A percentile compares a stretch with the other conserved stretches of the same genome.
phyloP scores from a whole-genome alignment of 148 eudicot species.

The Persicaria tinctoria region DNA sequence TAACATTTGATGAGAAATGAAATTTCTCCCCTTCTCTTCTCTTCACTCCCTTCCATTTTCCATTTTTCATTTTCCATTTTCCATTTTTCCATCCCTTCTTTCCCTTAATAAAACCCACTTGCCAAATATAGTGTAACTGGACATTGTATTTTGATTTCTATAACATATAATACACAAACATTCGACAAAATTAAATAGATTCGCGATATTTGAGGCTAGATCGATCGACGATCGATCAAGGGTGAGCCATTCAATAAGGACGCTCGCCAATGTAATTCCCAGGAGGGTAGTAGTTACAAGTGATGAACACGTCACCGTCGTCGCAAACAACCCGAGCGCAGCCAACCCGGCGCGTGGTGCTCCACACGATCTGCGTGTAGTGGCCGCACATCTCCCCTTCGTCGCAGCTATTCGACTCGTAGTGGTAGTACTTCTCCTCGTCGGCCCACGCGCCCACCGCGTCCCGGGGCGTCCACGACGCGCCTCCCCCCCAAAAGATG shows the following conservation, averaged over 20 bases:
- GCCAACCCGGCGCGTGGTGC: constrained; percentile 47
- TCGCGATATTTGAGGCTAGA: too few relatives aligned
- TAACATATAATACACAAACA: too few relatives aligned
- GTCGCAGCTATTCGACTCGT: constrained; percentile 44
- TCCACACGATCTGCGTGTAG: constrained; percentile 86
- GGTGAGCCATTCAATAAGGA: constrained; percentile 37
- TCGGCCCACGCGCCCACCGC: constrained; percentile 63
- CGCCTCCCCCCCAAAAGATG: constrained; percentile 70
- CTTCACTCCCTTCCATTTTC: too few relatives aligned
- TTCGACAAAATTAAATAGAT: too few relatives aligned
- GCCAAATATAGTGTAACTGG: too few relatives aligned
- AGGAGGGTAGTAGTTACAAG: constrained; percentile 73
- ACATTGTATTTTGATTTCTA: too few relatives aligned
- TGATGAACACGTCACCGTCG: constrained; percentile 73
- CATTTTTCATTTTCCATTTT: too few relatives aligned
- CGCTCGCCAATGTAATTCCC: constrained; percentile 65
- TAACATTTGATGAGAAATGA: too few relatives aligned
- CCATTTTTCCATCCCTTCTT: too few relatives aligned
- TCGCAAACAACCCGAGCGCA: constrained; percentile 75
- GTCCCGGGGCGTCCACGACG: constrained; percentile 46
- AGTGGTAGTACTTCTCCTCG: constrained; percentile 67
- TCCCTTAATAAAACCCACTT: too few relatives aligned
- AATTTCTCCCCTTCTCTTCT: too few relatives aligned
- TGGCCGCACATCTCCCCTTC: constrained; percentile 64
- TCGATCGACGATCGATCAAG: too few relatives aligned